Evolutionary conservation across 352 stramenopile species (phyloP).

Genomic region (Blastocystis sp.): DNA sequence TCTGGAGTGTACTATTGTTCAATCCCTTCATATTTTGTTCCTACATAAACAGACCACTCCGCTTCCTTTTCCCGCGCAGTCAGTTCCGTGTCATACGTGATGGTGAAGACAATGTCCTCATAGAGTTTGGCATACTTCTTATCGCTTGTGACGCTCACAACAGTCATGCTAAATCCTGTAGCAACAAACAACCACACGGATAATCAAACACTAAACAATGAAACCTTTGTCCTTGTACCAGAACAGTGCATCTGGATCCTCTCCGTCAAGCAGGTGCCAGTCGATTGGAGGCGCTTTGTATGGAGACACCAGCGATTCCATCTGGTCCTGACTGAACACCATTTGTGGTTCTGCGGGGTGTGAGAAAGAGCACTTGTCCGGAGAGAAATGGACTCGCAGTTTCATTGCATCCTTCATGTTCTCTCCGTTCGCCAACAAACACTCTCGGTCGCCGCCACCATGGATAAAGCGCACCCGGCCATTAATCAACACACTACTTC

Average conservation of each 20-base stretch:
- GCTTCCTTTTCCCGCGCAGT: not conserved
- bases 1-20: constrained; percentile 33
- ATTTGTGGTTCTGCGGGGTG: not conserved
- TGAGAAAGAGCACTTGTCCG: not conserved
- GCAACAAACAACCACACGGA: not conserved
- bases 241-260: not conserved
- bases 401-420: not conserved
- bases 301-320: not conserved
- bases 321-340: not conserved
- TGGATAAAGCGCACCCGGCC: not conserved
- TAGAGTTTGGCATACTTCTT: constrained; percentile 35
- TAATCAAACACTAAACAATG: not conserved
- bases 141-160: not conserved
- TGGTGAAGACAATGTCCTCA: constrained; percentile 11
- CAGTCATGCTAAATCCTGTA: not conserved
- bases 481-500: not conserved
- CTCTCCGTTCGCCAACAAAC: not conserved
- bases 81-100: constrained; percentile 2
- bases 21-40: not conserved
- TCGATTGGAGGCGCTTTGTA: not conserved
- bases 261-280: not conserved
- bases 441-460: not conserved
- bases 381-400: not conserved
- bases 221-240: not conserved
- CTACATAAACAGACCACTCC: constrained; percentile 9